phyloP scores from a whole-genome alignment of 2,329 filamentous ascomycete species.

The Aspergillus versicolor region DNA sequence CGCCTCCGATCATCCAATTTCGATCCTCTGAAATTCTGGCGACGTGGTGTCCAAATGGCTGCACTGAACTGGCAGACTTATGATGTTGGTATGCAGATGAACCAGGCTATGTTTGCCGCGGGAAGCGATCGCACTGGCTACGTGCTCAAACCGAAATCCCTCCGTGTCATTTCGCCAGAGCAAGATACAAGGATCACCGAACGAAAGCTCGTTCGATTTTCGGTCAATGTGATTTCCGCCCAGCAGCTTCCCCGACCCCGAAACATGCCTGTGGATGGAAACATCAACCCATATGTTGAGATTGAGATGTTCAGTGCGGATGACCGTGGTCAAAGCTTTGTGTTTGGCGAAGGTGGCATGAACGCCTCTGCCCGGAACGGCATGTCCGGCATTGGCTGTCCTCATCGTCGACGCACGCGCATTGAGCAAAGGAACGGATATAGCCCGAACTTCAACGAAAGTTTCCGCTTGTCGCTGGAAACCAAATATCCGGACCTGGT shows the following conservation, averaged over 20 bases:
- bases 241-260: conserved; percentile 88
- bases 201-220: conserved; percentile 80
- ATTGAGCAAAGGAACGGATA: conserved; percentile 88
- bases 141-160: conserved; percentile 84
- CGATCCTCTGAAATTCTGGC: conserved; percentile 90
- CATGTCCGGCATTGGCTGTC: conserved; percentile 66
- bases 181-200: conserved; percentile 60
- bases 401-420: conserved; percentile 74
- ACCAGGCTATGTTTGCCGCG: conserved; percentile 95
- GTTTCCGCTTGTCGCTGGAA: conserved; percentile 75
- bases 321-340: conserved; percentile 77
- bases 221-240: conserved; percentile 85
- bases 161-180: conserved; percentile 52
- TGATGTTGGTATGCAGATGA: conserved; percentile 91
- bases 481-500: conserved; percentile 95
- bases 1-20: conserved; percentile 90
- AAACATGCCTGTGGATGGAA: conserved; percentile 68
- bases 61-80: conserved; percentile 99
- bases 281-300: conserved; percentile 89
- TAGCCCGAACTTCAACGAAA: conserved; percentile 82
- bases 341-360: conserved; percentile 64
- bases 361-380: conserved; percentile 65
- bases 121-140: conserved; percentile 86
- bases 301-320: conserved; percentile 93
- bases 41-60: conserved; percentile 94